Base-by-base conservation (phyloP, 345 rosid species). In the Crucihimalaya himalaica region DNA sequence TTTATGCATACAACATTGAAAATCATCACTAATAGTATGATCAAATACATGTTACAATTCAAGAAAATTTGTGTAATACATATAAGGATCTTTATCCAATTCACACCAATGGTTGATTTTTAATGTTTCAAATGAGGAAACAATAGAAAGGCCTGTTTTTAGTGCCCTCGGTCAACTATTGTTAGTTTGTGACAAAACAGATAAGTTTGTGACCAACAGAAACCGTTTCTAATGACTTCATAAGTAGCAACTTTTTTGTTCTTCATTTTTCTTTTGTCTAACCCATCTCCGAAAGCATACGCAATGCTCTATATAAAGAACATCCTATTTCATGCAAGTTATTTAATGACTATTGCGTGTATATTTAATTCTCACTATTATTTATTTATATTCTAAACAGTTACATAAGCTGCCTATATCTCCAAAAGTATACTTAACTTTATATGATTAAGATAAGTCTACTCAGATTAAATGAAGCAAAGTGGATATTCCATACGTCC, bases 401-500 rank as follows among this genome's bases (percentile, higher is more conserved):
- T 53, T 53, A 53, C 63, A 68, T 43, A 62, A 25, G 9, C 66
- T 62, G 66, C 52, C 15, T 45, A n/a, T 45, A 45, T 45, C 19
- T 40, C 39, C 23, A 27, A 43, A 39, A 18, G 0, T 43, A 47
- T 65, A 47, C 4, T 12, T 7, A 61, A 18, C 6, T 18, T n/a
- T 11, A 14, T 6, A 27, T 48, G 1, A 60, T 2, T 52, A 23
- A 31, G 5, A 21, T 53, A 66, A 66, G 45, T 29, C 28, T 2
- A 52, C 8, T 21, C 53, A 63, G 63, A 63, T 47, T 12, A 70
- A 37, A 63, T 56, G 80, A 69, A 63, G 65, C 65, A 69, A 62
- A 76, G 27, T 68, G 71, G 80, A 77, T 77, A 77, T 77, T 71
- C 72, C 62, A 77, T 57, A 71, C 72, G 63, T 64, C 13, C 31